These are phyloP conservation scores for Artemisia argyi DNA, from an alignment of 129 eudicot genomes.

Conservation along the genomic window DNA sequence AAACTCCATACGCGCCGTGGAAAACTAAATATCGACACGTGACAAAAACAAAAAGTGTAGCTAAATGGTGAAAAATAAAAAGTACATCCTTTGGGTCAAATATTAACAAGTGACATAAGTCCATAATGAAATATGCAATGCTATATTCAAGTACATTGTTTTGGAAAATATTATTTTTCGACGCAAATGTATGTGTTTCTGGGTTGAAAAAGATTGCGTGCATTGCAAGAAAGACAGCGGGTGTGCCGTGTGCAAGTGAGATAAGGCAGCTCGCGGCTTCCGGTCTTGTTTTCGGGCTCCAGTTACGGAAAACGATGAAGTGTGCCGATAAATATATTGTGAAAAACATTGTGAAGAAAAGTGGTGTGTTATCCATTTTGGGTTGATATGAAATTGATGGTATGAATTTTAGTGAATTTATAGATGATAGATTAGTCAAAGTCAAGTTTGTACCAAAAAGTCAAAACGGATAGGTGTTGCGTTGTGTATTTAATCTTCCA, in stretches of 20 bases:
- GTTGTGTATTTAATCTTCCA: not conserved
- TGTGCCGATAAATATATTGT: constrained; percentile 51
- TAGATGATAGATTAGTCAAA: not conserved
- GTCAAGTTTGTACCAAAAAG: not conserved
- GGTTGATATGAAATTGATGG: constrained; percentile 40
- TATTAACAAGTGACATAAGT: constrained; percentile 58
- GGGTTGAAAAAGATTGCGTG: constrained; percentile 51
- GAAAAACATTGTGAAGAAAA: constrained; percentile 54
- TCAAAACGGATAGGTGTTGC: no score
- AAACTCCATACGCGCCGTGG: constrained; percentile 70
- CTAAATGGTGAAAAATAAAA: constrained; percentile 78
- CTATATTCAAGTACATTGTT: constrained; percentile 77
- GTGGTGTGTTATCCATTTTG: constrained; percentile 32
- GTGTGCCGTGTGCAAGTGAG: constrained; percentile 85
- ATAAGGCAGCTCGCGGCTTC: constrained; percentile 87
- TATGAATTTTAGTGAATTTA: not conserved
- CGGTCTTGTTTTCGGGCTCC: constrained; percentile 77
- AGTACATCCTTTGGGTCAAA: constrained; percentile 66
- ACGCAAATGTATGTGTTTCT: constrained; percentile 38
- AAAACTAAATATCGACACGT: constrained; percentile 61
- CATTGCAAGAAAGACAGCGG: constrained; percentile 65
- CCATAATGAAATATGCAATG: constrained; percentile 81
- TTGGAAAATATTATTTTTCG: constrained; percentile 52
- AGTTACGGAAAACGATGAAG: constrained; percentile 54
- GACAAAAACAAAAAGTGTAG: constrained; percentile 70